phyloP scores from a whole-genome alignment of 345 rosid species.

The Sapria himalayana region DNA sequence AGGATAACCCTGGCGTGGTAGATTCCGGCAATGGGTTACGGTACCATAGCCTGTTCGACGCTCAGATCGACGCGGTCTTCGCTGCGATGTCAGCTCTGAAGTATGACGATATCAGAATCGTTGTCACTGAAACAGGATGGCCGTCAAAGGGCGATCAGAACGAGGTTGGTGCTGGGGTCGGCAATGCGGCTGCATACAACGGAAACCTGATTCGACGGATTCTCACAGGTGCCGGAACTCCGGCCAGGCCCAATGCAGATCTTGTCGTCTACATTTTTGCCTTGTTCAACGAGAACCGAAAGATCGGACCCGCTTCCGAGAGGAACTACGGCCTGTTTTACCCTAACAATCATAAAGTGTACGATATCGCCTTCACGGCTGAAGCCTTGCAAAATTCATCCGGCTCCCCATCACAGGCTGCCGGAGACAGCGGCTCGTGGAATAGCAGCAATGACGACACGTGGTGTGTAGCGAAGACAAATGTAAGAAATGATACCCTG shows the following conservation, averaged over 20 bases:
- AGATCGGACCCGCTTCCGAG: constrained; percentile 68
- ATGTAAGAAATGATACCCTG: constrained; percentile 19
- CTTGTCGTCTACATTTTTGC: constrained; percentile 85
- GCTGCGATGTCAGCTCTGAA: constrained; percentile 67
- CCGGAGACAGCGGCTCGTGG: constrained; percentile 4
- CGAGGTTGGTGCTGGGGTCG: constrained; percentile 49
- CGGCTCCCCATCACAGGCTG: constrained; percentile 4
- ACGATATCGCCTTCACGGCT: constrained; percentile 46
- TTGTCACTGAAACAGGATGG: constrained; percentile 93
- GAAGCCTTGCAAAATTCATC: constrained; percentile 29
- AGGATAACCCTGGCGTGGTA: constrained; percentile 79
- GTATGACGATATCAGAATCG: constrained; percentile 44
- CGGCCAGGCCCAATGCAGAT: constrained; percentile 53
- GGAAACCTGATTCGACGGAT: constrained; percentile 71
- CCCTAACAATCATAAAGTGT: constrained; percentile 60
- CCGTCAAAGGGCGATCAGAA: constrained; percentile 71
- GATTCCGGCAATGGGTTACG: constrained; percentile 67
- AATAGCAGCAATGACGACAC: constrained; percentile 24
- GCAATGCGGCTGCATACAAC: constrained; percentile 71
- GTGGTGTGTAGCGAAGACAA: constrained; percentile 69
- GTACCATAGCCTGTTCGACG: constrained; percentile 76
- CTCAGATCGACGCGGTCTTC: constrained; percentile 91
- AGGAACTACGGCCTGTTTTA: constrained; percentile 84
- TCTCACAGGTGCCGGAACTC: constrained; percentile 76
- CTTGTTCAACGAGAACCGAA: constrained; percentile 71